Base-by-base conservation (phyloP, 2,329 filamentous ascomycete species). In the Arthrobotrys pseudoclavata region DNA sequence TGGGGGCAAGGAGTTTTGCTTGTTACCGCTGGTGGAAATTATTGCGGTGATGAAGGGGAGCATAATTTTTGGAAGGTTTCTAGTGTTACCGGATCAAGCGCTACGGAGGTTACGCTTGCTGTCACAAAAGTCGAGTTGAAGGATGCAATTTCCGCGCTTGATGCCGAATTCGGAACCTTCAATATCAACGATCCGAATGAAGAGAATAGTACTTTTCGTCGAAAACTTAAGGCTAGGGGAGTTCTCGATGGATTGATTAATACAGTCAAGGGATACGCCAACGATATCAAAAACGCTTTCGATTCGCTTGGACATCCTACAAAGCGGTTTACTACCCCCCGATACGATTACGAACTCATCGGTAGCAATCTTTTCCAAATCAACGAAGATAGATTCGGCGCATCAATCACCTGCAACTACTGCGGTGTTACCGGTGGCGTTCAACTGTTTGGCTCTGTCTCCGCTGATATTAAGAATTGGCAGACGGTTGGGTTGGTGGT, bases 401-500 rank as follows among this genome's bases (percentile, higher is more conserved):
- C 47, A 2, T 7, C 37, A 0, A 1, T 72, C 1, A 37, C 1
- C 13, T 72, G 69, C 29, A 37, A 66, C 18, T 12, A 40, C 1
- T 66, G 69, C 37, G 69, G 69, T 66, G 48, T 72, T 34, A 42
- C 4, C 1, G 69, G 60, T 22, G 69, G 48, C 12, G 13, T 66
- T 24, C 47, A 66, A 10, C 60, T 72, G 15, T 72, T 72, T 29
- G 69, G 69, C 12, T 52, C 63, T 31, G 69, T 72, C n/a, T 52
- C 60, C 18, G 55, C 57, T 15, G 50, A 66, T 48, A 20, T 66
- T 50, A 48, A 42, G n/a, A 66, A 52, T 2, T 37, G 55, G 42
- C 60, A 64, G 22, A 42, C 60, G 13, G 34, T 61, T 4, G 69
- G 69, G 18, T 37, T 42, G 18, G 48, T 72, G 2, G 22, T 72